Base-by-base conservation (phyloP, 2,329 filamentous ascomycete genomes). In the Macroventuria anomochaeta region DNA sequence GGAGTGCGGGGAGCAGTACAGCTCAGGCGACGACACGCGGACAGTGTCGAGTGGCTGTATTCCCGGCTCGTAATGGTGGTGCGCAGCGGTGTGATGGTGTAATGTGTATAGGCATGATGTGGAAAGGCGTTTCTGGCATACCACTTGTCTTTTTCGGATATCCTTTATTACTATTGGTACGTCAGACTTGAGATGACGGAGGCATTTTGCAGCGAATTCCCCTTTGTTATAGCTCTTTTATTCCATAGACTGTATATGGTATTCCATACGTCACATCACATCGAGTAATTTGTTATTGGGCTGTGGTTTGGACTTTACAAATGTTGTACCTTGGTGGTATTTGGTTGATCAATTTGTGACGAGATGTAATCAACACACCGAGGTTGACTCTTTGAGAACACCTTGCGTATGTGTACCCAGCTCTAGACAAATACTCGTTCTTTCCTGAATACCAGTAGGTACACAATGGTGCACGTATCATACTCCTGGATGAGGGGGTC, bases 21-120 rank as follows among this genome's bases (percentile, higher is more conserved):
- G 46, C 17, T 46, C 26, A 12, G 46, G 41, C 21, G 48, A 55
- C 1, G 59, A 57, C 28, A 43, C 46, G 13, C 47, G 36, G 11
- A 59, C 54, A 20, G 54, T 53, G 18, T 62, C 59, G 3, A 62
- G 59, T 20, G 39, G 44, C 34, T 54, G 51, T 11, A 49, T 49
- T 15, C 51, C 44, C 8, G 29, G 44, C 33, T 38, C n/a, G 17
- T 49, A 32, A 29, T 33, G 5, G 3, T 40, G 10, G 12, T 15
- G 15, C 12, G 18, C 4, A 34, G 29, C 18, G 39, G 18, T 23
- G 5, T 40, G 21, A 39, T 36, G 33, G 21, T 40, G 20, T 48
- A 44, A 39, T 49, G 10, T 44, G 44, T 39, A 48, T 6, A 44
- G 21, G 39, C 34, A 54, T 32, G 40, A 44, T 34, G 46, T 40